Conservation (phyloP, 352 stramenopile species). For the Phytophthora tentaculata region DNA sequence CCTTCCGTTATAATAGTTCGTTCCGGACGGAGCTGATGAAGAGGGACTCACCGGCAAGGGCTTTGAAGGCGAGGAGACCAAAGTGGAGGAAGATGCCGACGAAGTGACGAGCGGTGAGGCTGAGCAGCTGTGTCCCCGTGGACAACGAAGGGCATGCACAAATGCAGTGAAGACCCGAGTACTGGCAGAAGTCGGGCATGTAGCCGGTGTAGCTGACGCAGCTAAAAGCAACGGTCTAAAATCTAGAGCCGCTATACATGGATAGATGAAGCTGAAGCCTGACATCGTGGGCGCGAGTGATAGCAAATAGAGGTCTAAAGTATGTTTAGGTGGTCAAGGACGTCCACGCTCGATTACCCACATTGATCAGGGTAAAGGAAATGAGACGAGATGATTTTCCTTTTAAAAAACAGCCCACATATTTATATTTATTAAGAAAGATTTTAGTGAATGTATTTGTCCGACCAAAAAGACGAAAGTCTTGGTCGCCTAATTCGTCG, state of each 20-base stretch:
- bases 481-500: neutral
- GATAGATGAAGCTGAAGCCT: neutral
- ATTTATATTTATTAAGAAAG: neutral
- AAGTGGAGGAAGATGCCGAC: neutral
- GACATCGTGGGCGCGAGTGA: neutral
- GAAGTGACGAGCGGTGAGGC: neutral
- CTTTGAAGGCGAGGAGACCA: neutral
- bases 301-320: neutral
- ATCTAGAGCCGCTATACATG: neutral
- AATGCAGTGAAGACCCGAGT: neutral
- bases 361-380: neutral
- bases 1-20: neutral
- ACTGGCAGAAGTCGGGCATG: neutral
- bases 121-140: neutral
- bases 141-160: neutral
- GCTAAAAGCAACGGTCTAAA: neutral
- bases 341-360: neutral
- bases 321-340: neutral
- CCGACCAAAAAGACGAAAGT: neutral
- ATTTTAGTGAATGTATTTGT: slow-evolving; percentile 1
- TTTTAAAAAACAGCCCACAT: neutral
- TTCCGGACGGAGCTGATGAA: neutral
- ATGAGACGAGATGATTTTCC: neutral
- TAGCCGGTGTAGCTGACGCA: neutral
- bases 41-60: neutral